Percentiles rank a stretch among this genome's conserved stretches.
Evolutionary conservation across 78 protist species (phyloP).

Genomic region (Corallochytrium limacisporum): DNA sequence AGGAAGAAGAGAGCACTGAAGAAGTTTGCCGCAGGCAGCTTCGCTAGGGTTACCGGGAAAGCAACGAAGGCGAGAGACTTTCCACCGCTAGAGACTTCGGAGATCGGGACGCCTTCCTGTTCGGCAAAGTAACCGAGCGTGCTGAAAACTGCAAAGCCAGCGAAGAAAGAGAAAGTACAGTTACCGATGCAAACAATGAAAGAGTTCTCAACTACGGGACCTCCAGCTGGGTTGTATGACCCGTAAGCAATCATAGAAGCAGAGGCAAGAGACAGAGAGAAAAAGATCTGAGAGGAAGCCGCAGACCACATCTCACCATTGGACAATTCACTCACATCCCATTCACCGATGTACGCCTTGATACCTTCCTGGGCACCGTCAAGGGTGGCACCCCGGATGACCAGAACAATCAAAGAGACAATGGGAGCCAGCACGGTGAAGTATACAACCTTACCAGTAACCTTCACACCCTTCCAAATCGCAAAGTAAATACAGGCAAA

Average conservation of each 20-base stretch:
- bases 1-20: neutral
- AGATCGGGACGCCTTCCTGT: neutral
- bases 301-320: neutral
- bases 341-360: neutral
- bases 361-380: neutral
- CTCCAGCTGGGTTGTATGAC: neutral
- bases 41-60: neutral
- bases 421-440: neutral
- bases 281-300: neutral
- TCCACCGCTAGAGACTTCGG: neutral
- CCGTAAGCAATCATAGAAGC: neutral
- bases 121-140: neutral
- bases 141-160: neutral
- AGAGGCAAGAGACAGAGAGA: neutral
- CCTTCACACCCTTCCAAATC: neutral
- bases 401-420: neutral
- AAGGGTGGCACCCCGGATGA: neutral
- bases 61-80: neutral
- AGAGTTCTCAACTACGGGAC: neutral
- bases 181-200: neutral
- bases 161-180: neutral
- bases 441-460: neutral
- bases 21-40: neutral
- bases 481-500: neutral
- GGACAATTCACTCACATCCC: neutral